Base-by-base conservation (phyloP, 306 rosid genomes). In the Delonix regia region DNA sequence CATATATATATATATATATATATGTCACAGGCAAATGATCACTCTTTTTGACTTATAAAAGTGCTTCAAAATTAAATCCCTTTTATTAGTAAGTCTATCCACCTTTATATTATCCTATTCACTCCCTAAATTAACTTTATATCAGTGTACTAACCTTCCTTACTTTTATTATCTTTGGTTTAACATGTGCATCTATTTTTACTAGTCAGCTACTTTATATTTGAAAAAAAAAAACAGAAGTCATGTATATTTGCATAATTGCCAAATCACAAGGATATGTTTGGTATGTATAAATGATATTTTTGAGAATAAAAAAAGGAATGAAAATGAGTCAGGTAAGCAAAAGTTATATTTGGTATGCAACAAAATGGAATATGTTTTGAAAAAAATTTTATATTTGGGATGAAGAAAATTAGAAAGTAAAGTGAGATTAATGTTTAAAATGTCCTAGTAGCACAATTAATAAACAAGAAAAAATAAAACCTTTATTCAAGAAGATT, bases 21-120 rank as follows among this genome's bases (percentile, higher is more conserved):
- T 45, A 14, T 36, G 48, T 36, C 70, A 38, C 19, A 7, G 22
- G 6, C 28, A 9, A 36, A 64, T 66, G 71, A 66, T 66, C 4
- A 66, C 34, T 12, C 52, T 39, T 41, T 52, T 66, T 66, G 71
- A 41, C 71, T 41, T 66, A 27, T 12, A 41, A 66, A 66, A 21
- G 71, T 21, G 71, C 33, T 39, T 41, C 19, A 9, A 42, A 21
- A 19, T 4, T 9, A 5, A 3, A 15, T 14, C 9, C 38, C 10
- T 59, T 59, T 60, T 27, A 8, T 28, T 28, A 14, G n/a, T n/a
- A n/a, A n/a, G 22, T 6, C 41, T 16, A 33, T 27, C 69, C 15
- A 24, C 8, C 3, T 8, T 30, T 10, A 63, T 55, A 21, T 0
- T 48, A 18, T 36, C 7, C 69, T 63, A n/a, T 34, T 34, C 18